Conservation (phyloP, 129 eudicot species). For the Artemisia tridentata region DNA sequence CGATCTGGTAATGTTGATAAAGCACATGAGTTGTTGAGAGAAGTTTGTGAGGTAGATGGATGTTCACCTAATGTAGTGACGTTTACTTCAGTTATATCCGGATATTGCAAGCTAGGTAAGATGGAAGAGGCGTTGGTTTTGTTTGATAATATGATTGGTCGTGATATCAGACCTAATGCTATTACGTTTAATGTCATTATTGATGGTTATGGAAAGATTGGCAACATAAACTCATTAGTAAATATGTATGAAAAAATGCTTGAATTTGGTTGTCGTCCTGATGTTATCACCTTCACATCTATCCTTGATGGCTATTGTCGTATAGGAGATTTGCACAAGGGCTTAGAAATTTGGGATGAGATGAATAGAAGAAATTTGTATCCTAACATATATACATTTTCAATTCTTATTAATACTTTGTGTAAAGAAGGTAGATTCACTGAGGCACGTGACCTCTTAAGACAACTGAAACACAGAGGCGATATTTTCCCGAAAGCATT, state of each 20-base stretch:
- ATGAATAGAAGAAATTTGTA: conserved; percentile 49
- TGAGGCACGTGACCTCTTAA: conserved; percentile 69
- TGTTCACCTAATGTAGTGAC: conserved; percentile 67
- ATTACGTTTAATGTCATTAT: conserved; percentile 65
- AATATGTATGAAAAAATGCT: conserved; percentile 54
- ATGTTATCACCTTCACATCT: conserved; percentile 76
- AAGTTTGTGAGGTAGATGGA: conserved; percentile 35
- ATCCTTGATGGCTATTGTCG: conserved; percentile 71
- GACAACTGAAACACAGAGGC: conserved; percentile 47
- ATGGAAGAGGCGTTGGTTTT: conserved; percentile 56
- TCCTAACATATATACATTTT: conserved; percentile 71
- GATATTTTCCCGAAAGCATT: conserved; percentile 72
- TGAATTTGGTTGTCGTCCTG: conserved; percentile 51
- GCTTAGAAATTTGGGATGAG: conserved; percentile 58
- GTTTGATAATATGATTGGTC: conserved; percentile 54
- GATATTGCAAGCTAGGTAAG: conserved; percentile 63
- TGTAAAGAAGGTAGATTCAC: conserved; percentile 66
- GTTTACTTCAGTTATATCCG: conserved; percentile 72
- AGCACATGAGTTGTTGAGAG: conserved; percentile 51
- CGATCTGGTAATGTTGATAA: conserved; percentile 48
- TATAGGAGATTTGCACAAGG: conserved; percentile 53
- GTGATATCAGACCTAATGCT: conserved; percentile 60
- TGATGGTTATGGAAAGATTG: conserved; percentile 74
- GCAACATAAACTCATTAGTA: conserved; percentile 52
- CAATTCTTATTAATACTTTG: conserved; percentile 54